A percentile compares a stretch with the other conserved stretches of the same genome.
Evolutionary conservation across 2,329 filamentous ascomycete species (phyloP).

Genomic region (Botrytis paeoniae): DNA sequence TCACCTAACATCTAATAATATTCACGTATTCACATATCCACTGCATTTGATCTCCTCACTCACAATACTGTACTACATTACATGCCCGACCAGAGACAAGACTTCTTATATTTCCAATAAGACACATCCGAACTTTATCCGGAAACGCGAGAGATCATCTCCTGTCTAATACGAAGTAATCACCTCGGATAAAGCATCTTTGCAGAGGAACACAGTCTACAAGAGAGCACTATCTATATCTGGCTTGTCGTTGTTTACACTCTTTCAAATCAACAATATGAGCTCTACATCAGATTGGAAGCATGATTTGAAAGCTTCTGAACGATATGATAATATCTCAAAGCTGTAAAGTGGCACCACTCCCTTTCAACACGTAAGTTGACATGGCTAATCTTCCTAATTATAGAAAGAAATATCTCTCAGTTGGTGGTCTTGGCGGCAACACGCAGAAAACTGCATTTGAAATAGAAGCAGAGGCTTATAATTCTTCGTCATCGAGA

Average conservation of each 20-base stretch:
- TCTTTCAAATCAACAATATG: constrained; percentile 23
- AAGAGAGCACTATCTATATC: background rate
- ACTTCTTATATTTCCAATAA: background rate
- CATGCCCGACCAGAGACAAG: background rate
- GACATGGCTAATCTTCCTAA: background rate
- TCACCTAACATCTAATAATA: background rate
- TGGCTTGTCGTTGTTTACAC: background rate
- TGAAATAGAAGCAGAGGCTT: constrained; percentile 62
- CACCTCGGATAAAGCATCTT: background rate
- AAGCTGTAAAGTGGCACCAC: constrained; percentile 50
- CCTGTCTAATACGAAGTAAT: background rate
- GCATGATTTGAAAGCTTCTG: constrained; percentile 38
- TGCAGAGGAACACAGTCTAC: background rate
- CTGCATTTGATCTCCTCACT: background rate
- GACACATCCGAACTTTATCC: constrained; percentile 6
- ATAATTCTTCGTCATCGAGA: constrained; percentile 53
- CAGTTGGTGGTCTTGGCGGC: constrained; percentile 43
- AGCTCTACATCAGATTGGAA: constrained; percentile 31
- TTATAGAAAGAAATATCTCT: constrained; percentile 32
- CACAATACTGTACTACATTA: background rate
- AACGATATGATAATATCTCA: constrained; percentile 62
- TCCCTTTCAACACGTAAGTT: background rate
- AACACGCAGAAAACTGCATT: constrained; percentile 55
- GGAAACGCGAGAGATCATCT: background rate
- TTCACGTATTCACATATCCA: background rate